phyloP scores from a whole-genome alignment of 495 filamentous ascomycete species.

The Penicillium pulvis region DNA sequence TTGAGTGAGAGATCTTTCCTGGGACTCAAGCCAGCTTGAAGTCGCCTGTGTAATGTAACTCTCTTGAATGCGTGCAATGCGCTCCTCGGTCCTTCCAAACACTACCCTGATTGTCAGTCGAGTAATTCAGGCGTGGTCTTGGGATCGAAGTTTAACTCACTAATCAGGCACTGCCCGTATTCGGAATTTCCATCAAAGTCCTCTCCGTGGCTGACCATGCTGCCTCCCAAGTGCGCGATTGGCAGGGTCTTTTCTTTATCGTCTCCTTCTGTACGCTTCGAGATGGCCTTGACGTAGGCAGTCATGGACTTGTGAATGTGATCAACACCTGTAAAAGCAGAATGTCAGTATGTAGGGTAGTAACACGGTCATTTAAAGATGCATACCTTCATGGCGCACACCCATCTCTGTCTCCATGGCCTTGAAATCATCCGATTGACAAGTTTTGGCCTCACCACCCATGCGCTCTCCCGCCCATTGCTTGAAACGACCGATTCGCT shows the following conservation, averaged over 20 bases:
- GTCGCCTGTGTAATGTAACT: conserved; percentile 79
- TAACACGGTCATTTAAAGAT: background rate
- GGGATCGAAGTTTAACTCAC: conserved; percentile 48
- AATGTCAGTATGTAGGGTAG: background rate
- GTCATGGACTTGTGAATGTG: conserved; percentile 89
- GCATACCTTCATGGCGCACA: conserved; percentile 80
- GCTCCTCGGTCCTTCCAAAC: conserved; percentile 85
- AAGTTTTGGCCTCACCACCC: conserved; percentile 90
- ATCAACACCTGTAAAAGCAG: conserved; percentile 69
- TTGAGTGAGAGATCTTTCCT: conserved; percentile 87
- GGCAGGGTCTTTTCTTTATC: conserved; percentile 86
- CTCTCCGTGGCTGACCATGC: conserved; percentile 90
- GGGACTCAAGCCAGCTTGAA: conserved; percentile 84
- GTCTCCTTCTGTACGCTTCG: conserved; percentile 79
- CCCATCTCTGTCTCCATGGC: conserved; percentile 90
- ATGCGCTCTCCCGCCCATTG: conserved; percentile 99
- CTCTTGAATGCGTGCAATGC: conserved; percentile 84
- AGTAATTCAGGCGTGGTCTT: background rate
- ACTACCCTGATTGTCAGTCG: conserved; percentile 42
- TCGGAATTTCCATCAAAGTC: conserved; percentile 92
- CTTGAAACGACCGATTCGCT: conserved; percentile 94
- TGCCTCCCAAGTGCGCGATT: conserved; percentile 76
- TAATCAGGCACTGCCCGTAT: conserved; percentile 84
- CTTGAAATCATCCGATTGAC: conserved; percentile 90
- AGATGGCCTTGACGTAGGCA: conserved; percentile 86